These are phyloP conservation scores for Xylariales sp. DNA, from an alignment of 2,329 filamentous ascomycete species.

Conservation along the genomic window DNA sequence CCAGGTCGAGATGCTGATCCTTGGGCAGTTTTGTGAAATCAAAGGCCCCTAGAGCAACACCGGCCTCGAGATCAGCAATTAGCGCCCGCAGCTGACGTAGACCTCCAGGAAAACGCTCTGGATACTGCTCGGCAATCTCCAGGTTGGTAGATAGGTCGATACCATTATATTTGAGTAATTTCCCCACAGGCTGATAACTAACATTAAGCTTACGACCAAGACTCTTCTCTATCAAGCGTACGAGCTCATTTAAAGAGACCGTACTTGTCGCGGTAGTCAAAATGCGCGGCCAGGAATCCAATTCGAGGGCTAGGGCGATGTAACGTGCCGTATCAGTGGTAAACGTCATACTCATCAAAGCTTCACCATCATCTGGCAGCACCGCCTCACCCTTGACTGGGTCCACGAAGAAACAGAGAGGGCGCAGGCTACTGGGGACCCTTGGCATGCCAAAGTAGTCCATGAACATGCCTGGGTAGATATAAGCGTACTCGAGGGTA, in stretches of 20 bases:
- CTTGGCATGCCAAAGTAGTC: slow-evolving; percentile 28
- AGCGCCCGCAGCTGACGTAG: slow-evolving; percentile 18
- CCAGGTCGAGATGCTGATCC: slow-evolving; percentile 15
- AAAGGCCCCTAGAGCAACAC: slow-evolving; percentile 24
- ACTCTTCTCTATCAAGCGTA: slow-evolving; percentile 15
- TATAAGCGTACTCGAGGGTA: slow-evolving; percentile 26
- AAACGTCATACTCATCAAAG: slow-evolving; percentile 24
- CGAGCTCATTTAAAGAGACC: slow-evolving; percentile 23
- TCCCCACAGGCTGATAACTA: slow-evolving; percentile 19
- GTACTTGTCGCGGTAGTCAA: slow-evolving; percentile 21
- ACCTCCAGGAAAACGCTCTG: slow-evolving; percentile 21
- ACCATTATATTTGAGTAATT: slow-evolving; percentile 15
- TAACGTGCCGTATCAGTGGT: slow-evolving; percentile 26
- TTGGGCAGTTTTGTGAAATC: slow-evolving; percentile 18
- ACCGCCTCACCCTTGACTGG: slow-evolving; percentile 18
- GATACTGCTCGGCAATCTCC: slow-evolving; percentile 16
- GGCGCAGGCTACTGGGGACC: slow-evolving; percentile 18
- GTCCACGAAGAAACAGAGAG: slow-evolving; percentile 25
- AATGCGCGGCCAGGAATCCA: slow-evolving; percentile 23
- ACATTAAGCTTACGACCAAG: slow-evolving; percentile 18
- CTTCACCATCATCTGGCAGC: slow-evolving; percentile 24
- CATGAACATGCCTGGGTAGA: slow-evolving; percentile 32
- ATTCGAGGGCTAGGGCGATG: slow-evolving; percentile 21
- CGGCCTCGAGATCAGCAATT: slow-evolving; percentile 25
- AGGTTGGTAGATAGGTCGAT: slow-evolving; percentile 21